phyloP scores from a whole-genome alignment of 306 rosid species.

The Dalbergia cultrata region DNA sequence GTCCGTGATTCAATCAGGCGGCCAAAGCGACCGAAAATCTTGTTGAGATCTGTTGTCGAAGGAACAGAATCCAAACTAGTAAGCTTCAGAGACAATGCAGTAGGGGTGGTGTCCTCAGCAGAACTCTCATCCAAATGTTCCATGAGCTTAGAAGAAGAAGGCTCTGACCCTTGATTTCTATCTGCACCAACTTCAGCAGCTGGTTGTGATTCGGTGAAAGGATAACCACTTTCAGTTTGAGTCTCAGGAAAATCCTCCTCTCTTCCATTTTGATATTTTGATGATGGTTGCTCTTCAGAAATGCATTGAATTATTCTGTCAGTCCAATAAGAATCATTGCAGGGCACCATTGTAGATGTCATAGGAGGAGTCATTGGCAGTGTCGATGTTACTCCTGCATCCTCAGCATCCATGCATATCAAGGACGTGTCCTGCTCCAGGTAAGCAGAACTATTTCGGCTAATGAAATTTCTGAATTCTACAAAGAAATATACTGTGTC shows the following conservation, averaged over 20 bases:
- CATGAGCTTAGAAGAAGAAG: constrained; percentile 22
- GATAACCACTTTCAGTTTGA: constrained; percentile 27
- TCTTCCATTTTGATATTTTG: constrained; percentile 48
- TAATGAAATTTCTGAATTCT: constrained; percentile 56
- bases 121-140: constrained; percentile 47
- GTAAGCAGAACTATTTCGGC: constrained; percentile 40
- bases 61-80: constrained; percentile 66
- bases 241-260: constrained; percentile 39
- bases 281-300: constrained; percentile 55
- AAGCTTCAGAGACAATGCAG: constrained; percentile 79
- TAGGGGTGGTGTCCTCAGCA: constrained; percentile 51
- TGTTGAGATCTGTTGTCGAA: constrained; percentile 64
- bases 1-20: constrained; percentile 72
- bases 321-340: constrained; percentile 71
- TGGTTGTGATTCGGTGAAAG: constrained; percentile 36
- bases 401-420: constrained; percentile 45
- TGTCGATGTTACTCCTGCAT: constrained; percentile 45
- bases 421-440: constrained; percentile 47
- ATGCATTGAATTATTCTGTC: constrained; percentile 66
- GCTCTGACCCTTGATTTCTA: constrained; percentile 46
- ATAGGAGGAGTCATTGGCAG: constrained; percentile 31
- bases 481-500: constrained; percentile 53
- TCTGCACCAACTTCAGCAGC: constrained; percentile 24
- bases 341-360: constrained; percentile 48
- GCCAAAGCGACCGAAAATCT: constrained; percentile 68